Base-by-base conservation (phyloP, 306 rosid species). In the Lablab purpureus region DNA sequence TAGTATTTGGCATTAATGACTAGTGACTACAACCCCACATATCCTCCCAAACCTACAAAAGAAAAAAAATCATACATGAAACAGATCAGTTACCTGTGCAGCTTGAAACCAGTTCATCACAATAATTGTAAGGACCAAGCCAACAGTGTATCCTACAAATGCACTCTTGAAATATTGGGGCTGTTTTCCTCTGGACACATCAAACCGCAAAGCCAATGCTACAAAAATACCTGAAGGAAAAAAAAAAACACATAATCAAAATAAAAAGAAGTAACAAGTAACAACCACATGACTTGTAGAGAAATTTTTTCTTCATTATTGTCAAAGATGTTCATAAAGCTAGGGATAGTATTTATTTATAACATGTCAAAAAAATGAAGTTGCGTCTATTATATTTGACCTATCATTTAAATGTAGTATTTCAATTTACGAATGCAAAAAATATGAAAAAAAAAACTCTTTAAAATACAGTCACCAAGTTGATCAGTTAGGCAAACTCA, bases 71-170 rank as follows among this genome's bases (percentile, higher is more conserved):
- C n/a, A n/a, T 13, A 64, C 70, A 67, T 64, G 71, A 81, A 41
- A 54, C 40, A 52, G 43, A 78, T 60, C 66, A 67, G 78, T 92
- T 83, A 90, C 99, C 99, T 96, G 99, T 11, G 99, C 99, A 63
- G 99, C 98, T 86, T 93, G 98, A 90, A 91, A 96, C 99, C 99
- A 96, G 88, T 96, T 96, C 98, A 96, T 96, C 64, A 96, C 98
- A 56, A 93, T 51, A 71, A 96, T 96, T 54, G 99, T 96, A 46
- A 96, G 98, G 75, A 86, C 91, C 89, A 96, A 18, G 64, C 99
- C 99, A 73, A 41, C 59, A 2, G 90, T 43, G 83, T 96, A 96
- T 84, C 99, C 99, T 77, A 88, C 14, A 88, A 93, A 96, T 51
- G 99, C 97, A 85, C 99, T 96, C 80, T 79, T 96, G 76, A 96